A percentile compares a stretch with the other conserved stretches of the same genome.
Evolutionary conservation across 345 rosid species (phyloP).

Genomic region (Mallotus nudiflorus): DNA sequence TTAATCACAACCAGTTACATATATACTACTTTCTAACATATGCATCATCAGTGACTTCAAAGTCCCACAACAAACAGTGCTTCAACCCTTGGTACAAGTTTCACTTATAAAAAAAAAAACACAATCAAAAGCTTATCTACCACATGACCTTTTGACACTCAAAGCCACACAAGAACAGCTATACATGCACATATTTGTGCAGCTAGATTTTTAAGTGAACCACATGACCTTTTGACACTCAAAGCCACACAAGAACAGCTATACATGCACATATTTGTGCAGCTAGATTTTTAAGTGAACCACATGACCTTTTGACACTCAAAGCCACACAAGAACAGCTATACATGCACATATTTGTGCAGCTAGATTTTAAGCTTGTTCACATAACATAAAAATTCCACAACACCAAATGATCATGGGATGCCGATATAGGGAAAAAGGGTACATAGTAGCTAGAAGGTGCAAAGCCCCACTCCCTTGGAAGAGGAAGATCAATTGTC

Average conservation of each 20-base stretch:
- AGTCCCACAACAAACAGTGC: not conserved
- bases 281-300: not conserved
- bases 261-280: no score
- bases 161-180: not conserved
- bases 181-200: no score
- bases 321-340: not conserved
- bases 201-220: no score
- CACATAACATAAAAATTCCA: no score
- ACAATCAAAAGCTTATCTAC: not conserved
- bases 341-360: no score
- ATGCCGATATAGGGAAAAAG: conserved; percentile 83
- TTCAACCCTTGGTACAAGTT: not conserved
- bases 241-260: not conserved
- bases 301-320: not conserved
- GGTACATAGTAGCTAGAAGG: conserved; percentile 82
- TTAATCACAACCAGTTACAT: not conserved
- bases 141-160: not conserved
- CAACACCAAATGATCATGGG: conserved; percentile 40
- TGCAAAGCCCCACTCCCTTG: conserved; percentile 84
- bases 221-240: not conserved
- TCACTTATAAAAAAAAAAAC: not conserved
- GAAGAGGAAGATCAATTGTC: conserved; percentile 77
- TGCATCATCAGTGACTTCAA: not conserved
- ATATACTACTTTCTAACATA: not conserved
- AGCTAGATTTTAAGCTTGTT: no score